These are phyloP conservation scores for Drosera capensis DNA, from an alignment of 148 eudicot species.

Conservation along the genomic window DNA sequence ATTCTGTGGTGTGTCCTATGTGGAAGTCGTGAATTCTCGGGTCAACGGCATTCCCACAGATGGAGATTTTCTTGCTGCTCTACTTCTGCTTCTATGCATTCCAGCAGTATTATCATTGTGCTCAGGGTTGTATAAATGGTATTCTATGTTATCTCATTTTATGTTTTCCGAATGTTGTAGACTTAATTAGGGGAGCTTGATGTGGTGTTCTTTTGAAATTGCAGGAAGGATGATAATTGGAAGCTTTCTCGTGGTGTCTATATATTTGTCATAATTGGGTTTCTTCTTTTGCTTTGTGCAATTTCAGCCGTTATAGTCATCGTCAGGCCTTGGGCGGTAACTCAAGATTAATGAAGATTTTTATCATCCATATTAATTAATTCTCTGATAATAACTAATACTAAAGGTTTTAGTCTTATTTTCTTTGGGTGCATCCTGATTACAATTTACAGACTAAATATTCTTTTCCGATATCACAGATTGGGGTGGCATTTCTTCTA, in stretches of 20 bases:
- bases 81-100: slow-evolving; percentile 87
- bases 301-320: slow-evolving; percentile 74
- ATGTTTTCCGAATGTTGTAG: slow-evolving; percentile 2
- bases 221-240: slow-evolving; percentile 97
- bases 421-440: no score
- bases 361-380: slow-evolving; percentile 4
- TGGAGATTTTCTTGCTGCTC: slow-evolving; percentile 87
- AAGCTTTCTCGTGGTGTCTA: slow-evolving; percentile 74
- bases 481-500: slow-evolving; percentile 85
- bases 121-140: slow-evolving; percentile 93
- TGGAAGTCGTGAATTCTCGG: slow-evolving; percentile 61
- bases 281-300: slow-evolving; percentile 80
- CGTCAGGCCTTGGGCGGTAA: slow-evolving; percentile 87
- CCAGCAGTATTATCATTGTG: slow-evolving; percentile 76
- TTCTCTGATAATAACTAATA: no score
- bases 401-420: no score
- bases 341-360: slow-evolving; percentile 9
- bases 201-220: slow-evolving; percentile 8
- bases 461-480: slow-evolving; percentile 36
- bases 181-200: slow-evolving; percentile 1
- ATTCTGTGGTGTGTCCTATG: slow-evolving; percentile 77
- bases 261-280: slow-evolving; percentile 61
- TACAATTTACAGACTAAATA: no score
- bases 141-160: slow-evolving; percentile 9
- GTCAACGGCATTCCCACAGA: slow-evolving; percentile 44